Evolutionary conservation across 108 stramenopile genomes (phyloP), one percentile per base, ranked within the genome.

Genomic region (Skeletonema costatum): DNA sequence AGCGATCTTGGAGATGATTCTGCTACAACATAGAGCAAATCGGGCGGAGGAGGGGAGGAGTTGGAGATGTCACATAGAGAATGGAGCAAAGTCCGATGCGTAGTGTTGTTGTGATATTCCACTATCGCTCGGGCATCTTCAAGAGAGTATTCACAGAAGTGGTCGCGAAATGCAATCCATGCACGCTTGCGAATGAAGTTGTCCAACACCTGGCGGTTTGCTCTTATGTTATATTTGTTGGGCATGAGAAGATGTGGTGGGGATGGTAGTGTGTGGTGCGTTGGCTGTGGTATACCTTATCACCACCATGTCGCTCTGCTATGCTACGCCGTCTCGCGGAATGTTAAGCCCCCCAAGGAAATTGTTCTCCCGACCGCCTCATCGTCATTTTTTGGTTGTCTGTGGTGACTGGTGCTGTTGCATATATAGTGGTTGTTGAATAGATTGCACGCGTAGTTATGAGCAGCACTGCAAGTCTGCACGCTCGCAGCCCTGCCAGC

Each of bases 191-290:
- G n/a, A 13, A 71, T 21, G 17, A 71, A 29, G 30, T 58, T 41
- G 59, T 71, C 70, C 2, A 71, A 16, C 25, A 39, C 60, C 30
- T 61, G 70, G 1, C 70, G 59, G 25, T 71, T 60, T 25, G 70
- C 70, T 41, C 58, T 44, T 9, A 71, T 71, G 70, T 71, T 71
- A 29, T 71, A 71, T 60, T 71, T 71, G 42, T 71, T 71, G 11
- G 70, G 70, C 70, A 71, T 71, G 5, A 44, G 38, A 39, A 39
- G 4, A 7, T 39, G 38, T 39, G 38, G 33, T 35, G 33, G 5
- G 33, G 4, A 0, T 25, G 25, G 33, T 35, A 35, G 33, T 4
- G 32, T 33, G 4, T 25, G 25, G 25, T 25, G 25, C 25, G 25
- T 25, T 25, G 0, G 25, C 25, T 25, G 0, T 25, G 0, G 25